These are phyloP conservation scores for Candida lessepsii DNA, from an alignment of 805 yeast genomes.

Conservation along the genomic window DNA sequence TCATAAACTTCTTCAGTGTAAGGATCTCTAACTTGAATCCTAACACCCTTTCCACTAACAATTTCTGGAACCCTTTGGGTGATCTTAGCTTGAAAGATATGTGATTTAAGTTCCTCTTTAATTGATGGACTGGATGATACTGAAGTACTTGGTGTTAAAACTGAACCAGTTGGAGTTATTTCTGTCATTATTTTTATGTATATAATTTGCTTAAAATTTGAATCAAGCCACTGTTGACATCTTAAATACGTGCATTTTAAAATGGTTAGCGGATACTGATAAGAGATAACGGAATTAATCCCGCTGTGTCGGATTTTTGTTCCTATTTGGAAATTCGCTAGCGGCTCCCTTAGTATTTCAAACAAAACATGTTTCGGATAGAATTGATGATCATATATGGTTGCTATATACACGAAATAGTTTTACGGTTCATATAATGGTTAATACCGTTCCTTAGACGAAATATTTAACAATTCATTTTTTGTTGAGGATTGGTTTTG, in stretches of 20 bases:
- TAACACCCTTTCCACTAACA: constrained; percentile 43
- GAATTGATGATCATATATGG: no score
- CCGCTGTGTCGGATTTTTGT: constrained; percentile 1
- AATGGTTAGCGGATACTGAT: constrained; percentile 1
- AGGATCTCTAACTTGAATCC: constrained; percentile 39
- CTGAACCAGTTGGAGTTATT: constrained; percentile 1
- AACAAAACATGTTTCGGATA: no score
- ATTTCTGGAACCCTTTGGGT: constrained; percentile 37
- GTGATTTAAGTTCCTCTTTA: constrained; percentile 23
- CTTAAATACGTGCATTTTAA: neutral
- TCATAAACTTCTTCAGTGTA: constrained; percentile 33
- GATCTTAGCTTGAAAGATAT: constrained; percentile 45
- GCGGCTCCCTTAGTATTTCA: neutral
- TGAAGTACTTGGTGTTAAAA: constrained; percentile 14
- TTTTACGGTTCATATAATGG: no score
- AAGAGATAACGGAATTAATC: constrained; percentile 3
- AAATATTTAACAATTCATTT: no score
- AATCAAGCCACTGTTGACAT: neutral
- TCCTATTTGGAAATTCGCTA: neutral
- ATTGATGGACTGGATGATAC: constrained; percentile 15
- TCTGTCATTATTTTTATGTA: neutral
- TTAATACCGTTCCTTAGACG: no score
- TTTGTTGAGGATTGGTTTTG: no score
- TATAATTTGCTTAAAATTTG: no score
- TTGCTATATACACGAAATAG: no score